Base-by-base conservation (phyloP, 148 eudicot species). In the Fagopyrum homotropicum region DNA sequence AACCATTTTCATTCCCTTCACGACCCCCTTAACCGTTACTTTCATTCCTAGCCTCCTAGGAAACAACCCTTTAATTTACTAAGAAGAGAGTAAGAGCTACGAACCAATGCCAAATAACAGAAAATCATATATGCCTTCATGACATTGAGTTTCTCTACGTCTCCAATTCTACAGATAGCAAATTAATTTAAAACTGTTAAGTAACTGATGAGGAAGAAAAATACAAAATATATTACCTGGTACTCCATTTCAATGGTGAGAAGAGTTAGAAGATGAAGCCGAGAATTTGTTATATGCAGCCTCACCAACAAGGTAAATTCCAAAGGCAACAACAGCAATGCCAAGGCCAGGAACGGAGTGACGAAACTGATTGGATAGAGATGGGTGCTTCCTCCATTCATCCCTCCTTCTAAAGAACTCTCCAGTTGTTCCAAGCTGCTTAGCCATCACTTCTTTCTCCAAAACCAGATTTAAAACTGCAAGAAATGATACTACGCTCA, bases 331-430 rank as follows among this genome's bases (percentile, higher is more conserved):
- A 55, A 91, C 78, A 9, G 86, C 98, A 73, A 88, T 85, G 68
- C 97, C 98, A 49, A 94, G 84, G 4, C 98, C 97, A 12, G 98
- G 98, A 14, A 84, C 46, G 66, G 98, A 89, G 77, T 91, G 96
- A 19, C 97, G 95, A 79, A 92, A 79, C 83, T 94, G 98, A 52
- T 89, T 91, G 29, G 78, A 66, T 51, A 91, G 84, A 93, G 88
- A 87, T 4, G 98, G 97, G 74, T 94, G 96, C 84, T 85, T 86
- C 80, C 98, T 86, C 98, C 96, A 93, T 74, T 76, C 98, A 72
- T 93, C 98, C 72, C 98, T 88, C 69, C 98, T 85, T 86, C 85
- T 85, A 87, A 94, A 94, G 81, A 94, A 94, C 83, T 94, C 97
- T 43, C 96, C 96, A 7, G 98, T 92, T 44, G 91, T 35, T 80